Evolutionary conservation across 176 grass and related monocot species (phyloP).

Genomic region (Elaeis guineensis): DNA sequence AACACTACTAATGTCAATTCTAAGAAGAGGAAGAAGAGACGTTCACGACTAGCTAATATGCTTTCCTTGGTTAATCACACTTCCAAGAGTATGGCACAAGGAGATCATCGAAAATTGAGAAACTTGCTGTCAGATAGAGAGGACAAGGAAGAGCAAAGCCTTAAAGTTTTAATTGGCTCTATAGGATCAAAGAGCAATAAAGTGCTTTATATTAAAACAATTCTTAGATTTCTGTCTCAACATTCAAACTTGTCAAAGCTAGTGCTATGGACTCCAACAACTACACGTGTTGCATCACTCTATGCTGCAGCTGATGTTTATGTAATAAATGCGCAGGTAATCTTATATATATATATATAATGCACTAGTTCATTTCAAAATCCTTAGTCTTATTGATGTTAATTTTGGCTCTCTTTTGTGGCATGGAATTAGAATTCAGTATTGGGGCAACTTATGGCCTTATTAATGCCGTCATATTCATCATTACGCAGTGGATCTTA

Average conservation of each 20-base stretch:
- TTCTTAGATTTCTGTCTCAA: constrained; percentile 39
- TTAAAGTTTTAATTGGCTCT: constrained; percentile 43
- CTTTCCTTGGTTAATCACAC: constrained; percentile 1
- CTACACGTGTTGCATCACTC: constrained; percentile 30
- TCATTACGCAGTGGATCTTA: no score
- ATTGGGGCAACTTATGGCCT: no score
- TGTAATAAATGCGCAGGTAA: constrained; percentile 49
- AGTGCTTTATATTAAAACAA: constrained; percentile 35
- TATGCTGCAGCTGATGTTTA: constrained; percentile 51
- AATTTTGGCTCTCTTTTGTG: no score
- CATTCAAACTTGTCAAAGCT: constrained; percentile 35
- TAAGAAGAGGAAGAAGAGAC: constrained; percentile 21
- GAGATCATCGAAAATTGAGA: constrained; percentile 12
- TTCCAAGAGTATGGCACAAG: not conserved
- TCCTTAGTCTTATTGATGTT: no score
- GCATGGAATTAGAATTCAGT: no score
- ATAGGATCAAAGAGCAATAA: constrained; percentile 55
- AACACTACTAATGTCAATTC: constrained; percentile 10
- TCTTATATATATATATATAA: not conserved
- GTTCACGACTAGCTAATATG: not conserved
- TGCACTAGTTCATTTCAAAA: no score
- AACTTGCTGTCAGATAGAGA: constrained; percentile 26
- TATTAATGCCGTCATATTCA: no score
- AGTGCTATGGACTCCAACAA: constrained; percentile 42
- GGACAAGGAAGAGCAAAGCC: constrained; percentile 17